These are phyloP conservation scores for Debaryomycetaceae sp. DNA, from an alignment of 1,139 yeast genomes.

Conservation along the genomic window DNA sequence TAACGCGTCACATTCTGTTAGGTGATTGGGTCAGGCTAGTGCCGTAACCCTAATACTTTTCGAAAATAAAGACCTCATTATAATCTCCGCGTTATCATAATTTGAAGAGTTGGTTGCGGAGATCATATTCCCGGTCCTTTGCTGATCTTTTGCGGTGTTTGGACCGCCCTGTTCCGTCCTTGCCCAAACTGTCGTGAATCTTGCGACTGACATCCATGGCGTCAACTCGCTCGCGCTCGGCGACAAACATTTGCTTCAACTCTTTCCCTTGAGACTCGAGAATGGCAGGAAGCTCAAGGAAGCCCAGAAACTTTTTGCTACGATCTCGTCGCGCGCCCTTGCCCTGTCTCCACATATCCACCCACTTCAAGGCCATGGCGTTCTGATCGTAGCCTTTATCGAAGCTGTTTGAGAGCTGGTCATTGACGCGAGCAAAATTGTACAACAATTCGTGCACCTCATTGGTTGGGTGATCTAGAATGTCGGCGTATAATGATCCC, in stretches of 20 bases:
- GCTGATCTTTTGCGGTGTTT: slow-evolving; percentile 33
- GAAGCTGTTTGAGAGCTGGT: slow-evolving; percentile 21
- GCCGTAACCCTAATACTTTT: too few species aligned
- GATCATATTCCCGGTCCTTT: slow-evolving; percentile 34
- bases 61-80: too few species aligned
- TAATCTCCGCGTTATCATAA: too few species aligned
- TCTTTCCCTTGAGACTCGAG: slow-evolving; percentile 17
- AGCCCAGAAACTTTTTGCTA: slow-evolving; percentile 17
- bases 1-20: too few species aligned
- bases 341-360: slow-evolving; percentile 59
- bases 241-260: slow-evolving; percentile 13
- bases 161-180: slow-evolving; percentile 27
- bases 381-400: slow-evolving; percentile 32
- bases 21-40: too few species aligned
- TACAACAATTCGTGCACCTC: slow-evolving; percentile 51
- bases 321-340: slow-evolving; percentile 52
- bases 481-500: slow-evolving; percentile 36
- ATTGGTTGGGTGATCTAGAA: slow-evolving; percentile 60
- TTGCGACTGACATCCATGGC: slow-evolving; percentile 19
- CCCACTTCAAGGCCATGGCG: slow-evolving; percentile 61
- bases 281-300: slow-evolving; percentile 29
- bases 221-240: slow-evolving; percentile 21
- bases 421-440: slow-evolving; percentile 38
- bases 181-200: slow-evolving; percentile 26
- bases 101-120: slow-evolving; percentile 30